Conservation (phyloP, 768 basidiomycete species). For the Albatrellus ellisii region DNA sequence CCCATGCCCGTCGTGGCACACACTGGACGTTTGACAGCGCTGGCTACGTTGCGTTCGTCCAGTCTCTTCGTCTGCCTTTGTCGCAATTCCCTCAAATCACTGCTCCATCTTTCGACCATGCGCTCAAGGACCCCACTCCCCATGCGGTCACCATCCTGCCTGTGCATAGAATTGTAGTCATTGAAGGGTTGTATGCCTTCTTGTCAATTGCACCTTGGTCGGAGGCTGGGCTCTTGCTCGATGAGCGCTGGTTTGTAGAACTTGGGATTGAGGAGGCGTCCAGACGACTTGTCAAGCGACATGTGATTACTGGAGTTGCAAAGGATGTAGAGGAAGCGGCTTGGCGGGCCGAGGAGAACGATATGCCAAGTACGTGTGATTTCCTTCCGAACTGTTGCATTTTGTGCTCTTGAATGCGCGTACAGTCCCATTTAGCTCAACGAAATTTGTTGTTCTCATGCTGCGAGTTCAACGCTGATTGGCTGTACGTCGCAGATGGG, state of each 20-base stretch:
- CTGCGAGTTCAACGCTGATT: not conserved
- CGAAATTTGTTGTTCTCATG: not conserved
- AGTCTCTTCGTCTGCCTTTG: conserved; percentile 31
- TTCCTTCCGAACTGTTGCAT: not conserved
- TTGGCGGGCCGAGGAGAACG: conserved; percentile 66
- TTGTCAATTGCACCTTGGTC: conserved; percentile 65
- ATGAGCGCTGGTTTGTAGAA: conserved; percentile 70
- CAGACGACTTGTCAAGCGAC: conserved; percentile 51
- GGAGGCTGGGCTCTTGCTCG: conserved; percentile 46
- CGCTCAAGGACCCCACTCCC: conserved; percentile 71
- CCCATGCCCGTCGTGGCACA: conserved; percentile 68
- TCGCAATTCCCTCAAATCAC: conserved; percentile 22
- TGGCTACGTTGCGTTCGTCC: conserved; percentile 60
- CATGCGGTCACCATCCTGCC: conserved; percentile 45
- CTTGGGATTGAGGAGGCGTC: conserved; percentile 43
- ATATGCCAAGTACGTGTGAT: conserved; percentile 45
- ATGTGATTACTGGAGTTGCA: conserved; percentile 68
- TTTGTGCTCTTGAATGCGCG: conserved; percentile 10
- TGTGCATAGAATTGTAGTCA: conserved; percentile 62
- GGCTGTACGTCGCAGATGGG: conserved; percentile 23
- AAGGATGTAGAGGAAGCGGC: conserved; percentile 47
- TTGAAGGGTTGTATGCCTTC: conserved; percentile 86
- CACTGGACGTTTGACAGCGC: conserved; percentile 85
- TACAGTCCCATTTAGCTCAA: too few relatives aligned
- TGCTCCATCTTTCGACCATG: conserved; percentile 81